Evolutionary conservation across 176 grass and related monocot species (phyloP), one percentile per base, ranked within the genome.

Genomic region (Themeda triandra): DNA sequence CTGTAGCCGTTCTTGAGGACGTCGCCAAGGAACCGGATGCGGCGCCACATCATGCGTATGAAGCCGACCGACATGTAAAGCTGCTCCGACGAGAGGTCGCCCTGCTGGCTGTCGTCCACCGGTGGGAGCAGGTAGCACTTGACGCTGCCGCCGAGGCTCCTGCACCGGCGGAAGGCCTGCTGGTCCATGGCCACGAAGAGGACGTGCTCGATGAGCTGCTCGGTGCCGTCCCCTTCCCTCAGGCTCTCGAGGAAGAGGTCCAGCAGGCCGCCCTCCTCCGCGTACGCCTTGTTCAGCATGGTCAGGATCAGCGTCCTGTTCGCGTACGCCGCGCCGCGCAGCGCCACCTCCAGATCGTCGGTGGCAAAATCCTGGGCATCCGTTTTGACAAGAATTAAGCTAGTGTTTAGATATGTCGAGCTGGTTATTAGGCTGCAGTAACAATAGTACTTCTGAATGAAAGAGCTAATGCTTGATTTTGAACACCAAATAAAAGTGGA

Each of bases 11-110:
- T 87, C 66, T 80, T 88, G 69, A 95, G 84, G 28, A 95, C 87
- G 63, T 95, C 82, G 40, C 90, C 75, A 54, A 95, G 95, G 70
- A 97, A 86, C 32, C 41, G 84, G 53, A 90, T 91, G 44, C 90
- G 82, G 10, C 75, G 58, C 95, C 92, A 95, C 95, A 98, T 93
- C 92, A 95, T 91, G 78, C 83, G 88, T 31, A 92, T 89, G 86
- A 94, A 98, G 1, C 89, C 81, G 53, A 89, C 83, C 24, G 90
- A 91, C 95, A 98, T 98, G 86, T 91, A 98, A 60, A 91, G 80
- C 69, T 83, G 90, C 92, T 95, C 95, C 24, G 81, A 81, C 3
- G 90, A 92, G 51, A 98, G 79, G 86, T 92, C 82, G 58, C 13
- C 65, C 54, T 37, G 36, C 21, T 75, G 24, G 23, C 77, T 2